Conservation (phyloP, 2,329 filamentous ascomycete genomes). For the Zymoseptoria crescenta region DNA sequence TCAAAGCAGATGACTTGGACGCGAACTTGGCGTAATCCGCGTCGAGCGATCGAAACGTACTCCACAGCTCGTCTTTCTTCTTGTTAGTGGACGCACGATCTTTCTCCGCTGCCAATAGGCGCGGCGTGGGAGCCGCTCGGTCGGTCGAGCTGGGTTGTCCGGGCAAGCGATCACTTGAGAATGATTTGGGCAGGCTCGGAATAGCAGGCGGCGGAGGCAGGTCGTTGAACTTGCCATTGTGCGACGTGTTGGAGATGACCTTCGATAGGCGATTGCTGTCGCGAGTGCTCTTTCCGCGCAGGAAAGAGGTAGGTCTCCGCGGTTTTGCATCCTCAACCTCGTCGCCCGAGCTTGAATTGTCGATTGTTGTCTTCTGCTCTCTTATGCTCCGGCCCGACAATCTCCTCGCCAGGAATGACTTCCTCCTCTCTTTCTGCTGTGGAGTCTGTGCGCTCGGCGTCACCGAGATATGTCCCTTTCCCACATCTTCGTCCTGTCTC, state of each 20-base stretch:
- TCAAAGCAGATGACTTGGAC: constrained; percentile 63
- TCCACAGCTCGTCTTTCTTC: constrained; percentile 64
- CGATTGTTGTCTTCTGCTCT: constrained; percentile 11
- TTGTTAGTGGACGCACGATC: constrained; percentile 28
- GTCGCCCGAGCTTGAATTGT: constrained; percentile 8
- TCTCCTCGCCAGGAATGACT: constrained; percentile 9
- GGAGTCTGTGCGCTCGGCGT: constrained; percentile 5
- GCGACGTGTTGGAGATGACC: constrained; percentile 5
- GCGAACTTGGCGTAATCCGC: constrained; percentile 67
- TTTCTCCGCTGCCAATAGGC: constrained; percentile 33
- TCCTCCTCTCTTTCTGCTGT: constrained; percentile 8
- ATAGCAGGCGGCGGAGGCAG: constrained; percentile 25
- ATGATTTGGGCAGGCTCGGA: constrained; percentile 40
- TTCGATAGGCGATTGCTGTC: constrained; percentile 9
- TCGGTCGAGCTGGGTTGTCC: constrained; percentile 28
- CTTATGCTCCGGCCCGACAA: constrained; percentile 6
- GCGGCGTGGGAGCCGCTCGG: constrained; percentile 37
- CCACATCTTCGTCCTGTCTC: constrained; percentile 2
- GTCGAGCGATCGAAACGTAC: constrained; percentile 59
- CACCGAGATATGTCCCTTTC: not conserved
- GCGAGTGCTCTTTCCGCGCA: constrained; percentile 15
- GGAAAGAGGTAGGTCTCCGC: constrained; percentile 15
- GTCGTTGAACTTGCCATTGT: constrained; percentile 1
- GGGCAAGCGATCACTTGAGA: constrained; percentile 42
- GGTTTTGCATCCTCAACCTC: constrained; percentile 10